Conservation (phyloP, 257 asterid species). For the Haberlea rhodopensis region DNA sequence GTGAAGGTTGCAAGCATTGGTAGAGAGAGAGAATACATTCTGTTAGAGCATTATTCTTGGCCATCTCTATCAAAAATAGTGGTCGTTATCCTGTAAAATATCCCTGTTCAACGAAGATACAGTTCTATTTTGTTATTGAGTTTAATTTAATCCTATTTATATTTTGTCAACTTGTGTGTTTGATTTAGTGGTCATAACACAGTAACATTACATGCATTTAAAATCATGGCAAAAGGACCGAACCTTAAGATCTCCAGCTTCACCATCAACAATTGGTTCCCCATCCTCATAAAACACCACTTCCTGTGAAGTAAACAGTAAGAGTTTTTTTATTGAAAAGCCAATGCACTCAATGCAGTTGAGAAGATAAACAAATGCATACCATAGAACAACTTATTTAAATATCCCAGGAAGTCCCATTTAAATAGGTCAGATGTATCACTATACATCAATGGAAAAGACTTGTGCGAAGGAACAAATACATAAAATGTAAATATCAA, state of each 20-base stretch:
- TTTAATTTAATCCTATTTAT: neutral
- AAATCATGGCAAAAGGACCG: constrained; percentile 24
- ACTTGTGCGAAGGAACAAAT: neutral
- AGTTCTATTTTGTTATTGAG: neutral
- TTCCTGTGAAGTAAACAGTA: constrained; percentile 50
- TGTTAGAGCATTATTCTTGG: neutral
- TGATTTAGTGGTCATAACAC: neutral
- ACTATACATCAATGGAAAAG: neutral
- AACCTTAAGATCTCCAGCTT: constrained; percentile 95
- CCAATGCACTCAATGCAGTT: neutral
- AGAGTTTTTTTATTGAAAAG: constrained; percentile 10
- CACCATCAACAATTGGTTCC: constrained; percentile 93
- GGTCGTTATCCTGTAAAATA: neutral
- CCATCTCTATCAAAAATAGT: neutral
- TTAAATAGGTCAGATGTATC: neutral
- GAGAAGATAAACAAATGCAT: neutral
- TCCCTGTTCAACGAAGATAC: constrained; percentile 3
- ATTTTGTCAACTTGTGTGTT: neutral
- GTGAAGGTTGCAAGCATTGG: neutral
- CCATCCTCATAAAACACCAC: constrained; percentile 93
- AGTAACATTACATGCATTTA: no score
- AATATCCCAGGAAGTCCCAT: neutral
- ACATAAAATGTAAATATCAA: neutral
- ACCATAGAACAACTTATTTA: no score
- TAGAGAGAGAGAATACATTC: neutral